phyloP scores from a whole-genome alignment of 257 asterid species.

The Pogostemon cablin region DNA sequence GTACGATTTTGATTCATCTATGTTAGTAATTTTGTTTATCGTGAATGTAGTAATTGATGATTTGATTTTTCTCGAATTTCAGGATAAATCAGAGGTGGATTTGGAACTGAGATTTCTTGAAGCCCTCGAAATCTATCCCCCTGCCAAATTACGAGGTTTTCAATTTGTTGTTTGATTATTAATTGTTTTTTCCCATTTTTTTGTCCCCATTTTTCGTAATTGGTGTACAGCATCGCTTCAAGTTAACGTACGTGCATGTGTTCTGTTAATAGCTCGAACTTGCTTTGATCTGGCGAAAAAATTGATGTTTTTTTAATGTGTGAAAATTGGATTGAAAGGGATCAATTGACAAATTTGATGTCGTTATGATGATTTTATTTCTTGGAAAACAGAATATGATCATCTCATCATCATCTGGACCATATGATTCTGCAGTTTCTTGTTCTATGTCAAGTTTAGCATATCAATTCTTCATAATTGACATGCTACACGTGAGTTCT shows the following conservation, averaged over 20 bases:
- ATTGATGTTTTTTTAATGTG: not conserved
- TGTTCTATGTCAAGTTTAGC: not conserved
- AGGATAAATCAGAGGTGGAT: constrained; percentile 92
- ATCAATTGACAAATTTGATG: not conserved
- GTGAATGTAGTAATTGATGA: not conserved
- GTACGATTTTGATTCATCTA: constrained; percentile 27
- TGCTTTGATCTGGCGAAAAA: not conserved
- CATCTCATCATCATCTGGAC: not conserved
- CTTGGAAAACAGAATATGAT: not conserved
- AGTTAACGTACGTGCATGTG: constrained; percentile 28
- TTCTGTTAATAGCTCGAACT: not conserved
- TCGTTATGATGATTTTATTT: not conserved
- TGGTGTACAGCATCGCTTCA: not conserved
- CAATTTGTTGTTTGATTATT: not conserved
- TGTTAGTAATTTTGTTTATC: not conserved
- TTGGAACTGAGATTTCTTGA: constrained; percentile 82
- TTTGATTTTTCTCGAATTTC: constrained; percentile 19
- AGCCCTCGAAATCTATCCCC: constrained; percentile 95
- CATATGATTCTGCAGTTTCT: constrained; percentile 11
- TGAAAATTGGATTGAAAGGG: not conserved
- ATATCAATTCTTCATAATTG: not conserved
- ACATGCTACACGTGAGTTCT: not conserved
- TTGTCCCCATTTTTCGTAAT: too few relatives aligned
- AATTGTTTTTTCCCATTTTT: not conserved
- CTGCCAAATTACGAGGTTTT: constrained; percentile 75